Conservation (phyloP, 305 asterid genomes). For the Salvia sclarea region DNA sequence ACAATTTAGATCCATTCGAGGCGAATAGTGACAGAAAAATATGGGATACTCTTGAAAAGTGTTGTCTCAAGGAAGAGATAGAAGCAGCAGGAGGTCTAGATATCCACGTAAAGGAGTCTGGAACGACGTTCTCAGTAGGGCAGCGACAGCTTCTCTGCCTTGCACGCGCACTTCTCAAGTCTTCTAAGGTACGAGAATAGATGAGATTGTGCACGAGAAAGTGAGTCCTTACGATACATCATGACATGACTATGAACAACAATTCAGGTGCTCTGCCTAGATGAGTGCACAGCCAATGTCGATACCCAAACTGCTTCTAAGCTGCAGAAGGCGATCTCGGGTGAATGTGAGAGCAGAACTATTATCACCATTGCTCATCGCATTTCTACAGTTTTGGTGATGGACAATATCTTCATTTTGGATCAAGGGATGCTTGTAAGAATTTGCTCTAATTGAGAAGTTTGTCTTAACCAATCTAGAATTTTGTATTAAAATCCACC, state of each 20-base stretch:
- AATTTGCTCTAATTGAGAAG: background rate
- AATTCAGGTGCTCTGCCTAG: constrained; percentile 78
- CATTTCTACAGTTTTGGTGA: constrained; percentile 71
- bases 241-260: too few relatives aligned
- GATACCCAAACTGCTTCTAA: constrained; percentile 82
- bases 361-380: constrained; percentile 89
- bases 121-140: constrained; percentile 85
- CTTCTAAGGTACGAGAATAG: constrained; percentile 55
- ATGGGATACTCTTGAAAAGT: constrained; percentile 72
- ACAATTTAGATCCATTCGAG: constrained; percentile 71
- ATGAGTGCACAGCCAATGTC: constrained; percentile 91
- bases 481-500: background rate
- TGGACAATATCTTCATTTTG: constrained; percentile 75
- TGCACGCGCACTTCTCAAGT: constrained; percentile 85
- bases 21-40: constrained; percentile 54
- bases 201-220: too few relatives aligned
- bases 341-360: constrained; percentile 63
- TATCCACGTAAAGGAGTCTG: constrained; percentile 71
- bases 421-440: constrained; percentile 80
- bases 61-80: constrained; percentile 83
- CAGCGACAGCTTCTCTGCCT: constrained; percentile 96
- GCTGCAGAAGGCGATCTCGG: constrained; percentile 66
- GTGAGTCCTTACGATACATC: too few relatives aligned
- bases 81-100: constrained; percentile 83
- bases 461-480: background rate